Conservation (phyloP, 2,329 filamentous ascomycete genomes). For the Scedosporium boydii region DNA sequence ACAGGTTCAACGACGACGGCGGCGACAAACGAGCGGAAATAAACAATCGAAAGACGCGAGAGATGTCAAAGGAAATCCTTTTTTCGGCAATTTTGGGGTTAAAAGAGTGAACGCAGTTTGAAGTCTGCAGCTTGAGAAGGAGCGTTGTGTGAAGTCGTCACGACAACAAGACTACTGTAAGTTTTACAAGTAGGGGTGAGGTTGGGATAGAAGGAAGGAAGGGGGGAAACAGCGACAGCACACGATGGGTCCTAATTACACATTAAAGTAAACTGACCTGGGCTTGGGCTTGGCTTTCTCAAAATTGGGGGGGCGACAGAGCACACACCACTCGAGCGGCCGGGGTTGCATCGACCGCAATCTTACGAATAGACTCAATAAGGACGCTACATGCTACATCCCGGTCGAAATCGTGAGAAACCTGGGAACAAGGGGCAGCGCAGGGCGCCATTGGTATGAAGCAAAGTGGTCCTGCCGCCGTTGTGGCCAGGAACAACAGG, state of each 20-base stretch:
- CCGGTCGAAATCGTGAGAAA: neutral
- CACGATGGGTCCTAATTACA: neutral
- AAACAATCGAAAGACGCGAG: neutral
- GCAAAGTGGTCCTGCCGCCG: neutral
- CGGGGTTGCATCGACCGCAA: neutral
- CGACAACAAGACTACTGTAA: neutral
- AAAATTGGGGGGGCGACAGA: neutral
- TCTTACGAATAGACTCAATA: neutral
- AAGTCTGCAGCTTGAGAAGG: conserved; percentile 1
- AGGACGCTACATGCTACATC: neutral
- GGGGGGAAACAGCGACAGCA: neutral
- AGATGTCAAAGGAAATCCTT: neutral
- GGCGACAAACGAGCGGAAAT: neutral
- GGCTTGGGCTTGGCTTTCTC: neutral
- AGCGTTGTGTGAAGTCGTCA: neutral
- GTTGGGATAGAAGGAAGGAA: neutral
- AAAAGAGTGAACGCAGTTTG: conserved; percentile 8
- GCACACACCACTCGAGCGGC: neutral
- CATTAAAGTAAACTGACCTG: no score
- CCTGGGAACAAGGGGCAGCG: neutral
- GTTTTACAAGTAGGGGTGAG: neutral
- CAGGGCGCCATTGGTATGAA: neutral
- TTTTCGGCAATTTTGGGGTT: neutral
- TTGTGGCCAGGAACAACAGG: neutral
- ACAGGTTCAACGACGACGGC: neutral